Evolutionary conservation across 345 rosid genomes (phyloP).

Genomic region (Lepidium sativum): DNA sequence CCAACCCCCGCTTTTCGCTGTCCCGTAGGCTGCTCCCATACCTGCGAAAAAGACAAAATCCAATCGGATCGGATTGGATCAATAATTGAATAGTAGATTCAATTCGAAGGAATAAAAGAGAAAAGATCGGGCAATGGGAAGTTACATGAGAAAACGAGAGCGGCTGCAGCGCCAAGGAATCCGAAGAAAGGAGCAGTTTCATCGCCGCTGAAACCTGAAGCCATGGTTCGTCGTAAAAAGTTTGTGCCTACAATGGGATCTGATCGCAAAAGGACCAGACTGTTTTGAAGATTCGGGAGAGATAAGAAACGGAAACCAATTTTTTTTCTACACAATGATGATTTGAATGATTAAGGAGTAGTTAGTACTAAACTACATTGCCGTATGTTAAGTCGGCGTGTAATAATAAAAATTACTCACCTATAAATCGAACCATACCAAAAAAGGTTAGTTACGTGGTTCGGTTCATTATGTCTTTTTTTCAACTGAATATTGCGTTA

Average conservation of each 20-base stretch:
- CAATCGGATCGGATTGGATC: background rate
- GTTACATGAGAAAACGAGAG: conserved; percentile 81
- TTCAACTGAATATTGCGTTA: too few relatives aligned
- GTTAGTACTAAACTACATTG: background rate
- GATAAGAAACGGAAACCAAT: conserved; percentile 2
- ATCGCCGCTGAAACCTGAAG: conserved; percentile 64
- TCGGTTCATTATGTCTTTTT: too few relatives aligned
- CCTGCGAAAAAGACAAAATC: conserved; percentile 24
- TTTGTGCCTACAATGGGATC: conserved; percentile 13
- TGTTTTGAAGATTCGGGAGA: background rate
- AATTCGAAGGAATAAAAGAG: background rate
- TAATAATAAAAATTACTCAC: background rate
- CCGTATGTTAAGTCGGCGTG: background rate
- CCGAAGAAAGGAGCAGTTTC: conserved; percentile 87
- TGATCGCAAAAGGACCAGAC: conserved; percentile 12
- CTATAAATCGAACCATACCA: background rate
- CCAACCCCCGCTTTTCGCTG: conserved; percentile 87
- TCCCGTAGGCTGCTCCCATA: conserved; percentile 83
- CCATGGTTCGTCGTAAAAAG: conserved; percentile 30
- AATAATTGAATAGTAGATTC: background rate
- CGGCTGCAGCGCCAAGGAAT: conserved; percentile 87
- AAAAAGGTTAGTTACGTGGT: background rate
- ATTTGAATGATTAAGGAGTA: conserved; percentile 1
- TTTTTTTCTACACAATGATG: background rate
- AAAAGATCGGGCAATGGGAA: background rate